A percentile compares a stretch with the other conserved stretches of the same genome.
Evolutionary conservation across 192 early-diverging fungal species (phyloP).

Genomic region (Coemansia sp.): DNA sequence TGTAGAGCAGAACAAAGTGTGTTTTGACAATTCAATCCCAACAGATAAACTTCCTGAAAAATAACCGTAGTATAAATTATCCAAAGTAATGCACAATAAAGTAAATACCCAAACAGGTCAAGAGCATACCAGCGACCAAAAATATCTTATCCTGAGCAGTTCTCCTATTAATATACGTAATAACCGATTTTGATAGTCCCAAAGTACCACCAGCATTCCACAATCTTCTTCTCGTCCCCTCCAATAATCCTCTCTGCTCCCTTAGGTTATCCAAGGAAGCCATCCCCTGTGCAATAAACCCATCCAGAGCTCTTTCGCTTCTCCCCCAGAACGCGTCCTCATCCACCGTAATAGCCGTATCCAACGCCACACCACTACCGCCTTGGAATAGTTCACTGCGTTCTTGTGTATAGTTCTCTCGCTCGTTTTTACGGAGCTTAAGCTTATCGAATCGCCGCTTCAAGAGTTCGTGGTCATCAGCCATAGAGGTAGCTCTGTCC

Average conservation of each 20-base stretch:
- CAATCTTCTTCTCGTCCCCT: constrained; percentile 38
- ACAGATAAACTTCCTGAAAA: no score
- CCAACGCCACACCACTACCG: constrained; percentile 9
- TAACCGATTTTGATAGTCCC: constrained; percentile 48
- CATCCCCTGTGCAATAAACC: constrained; percentile 49
- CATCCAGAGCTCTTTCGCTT: constrained; percentile 44
- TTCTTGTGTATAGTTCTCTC: constrained; percentile 11
- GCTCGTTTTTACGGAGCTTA: constrained; percentile 30
- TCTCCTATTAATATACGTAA: constrained; percentile 48
- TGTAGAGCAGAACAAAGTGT: no score
- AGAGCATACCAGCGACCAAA: constrained; percentile 38
- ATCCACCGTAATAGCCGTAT: constrained; percentile 44
- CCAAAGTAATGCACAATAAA: constrained; percentile 52
- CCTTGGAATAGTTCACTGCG: constrained; percentile 45
- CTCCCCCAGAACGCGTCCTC: constrained; percentile 44
- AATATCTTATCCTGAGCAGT: constrained; percentile 57
- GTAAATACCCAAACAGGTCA: constrained; percentile 45
- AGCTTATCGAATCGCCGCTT: constrained; percentile 47
- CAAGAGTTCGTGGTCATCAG: constrained; percentile 47
- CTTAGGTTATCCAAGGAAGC: constrained; percentile 43
- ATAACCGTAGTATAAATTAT: background rate
- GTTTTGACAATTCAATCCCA: background rate
- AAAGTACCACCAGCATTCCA: constrained; percentile 46
- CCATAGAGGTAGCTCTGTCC: constrained; percentile 37
- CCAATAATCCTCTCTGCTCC: constrained; percentile 44